Evolutionary conservation across 106 monocot species (phyloP).

Genomic region (Dendrobium huoshanense): DNA sequence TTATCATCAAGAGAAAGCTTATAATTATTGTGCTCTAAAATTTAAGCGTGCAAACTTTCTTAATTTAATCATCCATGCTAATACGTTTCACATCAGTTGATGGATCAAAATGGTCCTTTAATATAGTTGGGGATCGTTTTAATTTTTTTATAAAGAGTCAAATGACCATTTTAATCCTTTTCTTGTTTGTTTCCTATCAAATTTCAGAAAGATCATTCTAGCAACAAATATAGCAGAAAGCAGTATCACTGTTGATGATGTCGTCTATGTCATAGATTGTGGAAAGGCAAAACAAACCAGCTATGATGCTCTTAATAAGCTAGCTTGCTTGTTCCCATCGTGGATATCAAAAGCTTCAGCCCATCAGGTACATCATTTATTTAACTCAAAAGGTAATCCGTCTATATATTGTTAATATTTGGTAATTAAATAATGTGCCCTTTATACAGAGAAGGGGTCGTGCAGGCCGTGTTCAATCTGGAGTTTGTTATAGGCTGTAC

Average conservation of each 20-base stretch:
- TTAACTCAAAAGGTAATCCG: not conserved
- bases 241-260: slow-evolving; percentile 96
- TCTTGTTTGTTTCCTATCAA: not conserved
- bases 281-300: slow-evolving; percentile 99
- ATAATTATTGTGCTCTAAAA: too few relatives aligned
- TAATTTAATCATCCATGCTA: too few relatives aligned
- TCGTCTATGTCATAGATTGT: slow-evolving; percentile 92
- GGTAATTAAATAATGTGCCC: not conserved
- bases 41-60: too few relatives aligned
- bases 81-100: too few relatives aligned
- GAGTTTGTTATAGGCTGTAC: slow-evolving; percentile 84
- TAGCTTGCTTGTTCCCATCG: slow-evolving; percentile 86
- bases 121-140: too few relatives aligned
- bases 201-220: slow-evolving; percentile 83
- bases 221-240: slow-evolving; percentile 99
- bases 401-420: not conserved
- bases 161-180: too few relatives aligned
- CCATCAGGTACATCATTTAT: slow-evolving; percentile 56
- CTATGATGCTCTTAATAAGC: slow-evolving; percentile 96
- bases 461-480: slow-evolving; percentile 94
- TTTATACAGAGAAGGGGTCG: slow-evolving; percentile 79
- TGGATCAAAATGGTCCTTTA: too few relatives aligned
- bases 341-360: slow-evolving; percentile 99
- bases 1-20: too few relatives aligned
- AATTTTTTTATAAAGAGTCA: too few relatives aligned